phyloP scores from a whole-genome alignment of 306 rosid species.

The Morella rubra region DNA sequence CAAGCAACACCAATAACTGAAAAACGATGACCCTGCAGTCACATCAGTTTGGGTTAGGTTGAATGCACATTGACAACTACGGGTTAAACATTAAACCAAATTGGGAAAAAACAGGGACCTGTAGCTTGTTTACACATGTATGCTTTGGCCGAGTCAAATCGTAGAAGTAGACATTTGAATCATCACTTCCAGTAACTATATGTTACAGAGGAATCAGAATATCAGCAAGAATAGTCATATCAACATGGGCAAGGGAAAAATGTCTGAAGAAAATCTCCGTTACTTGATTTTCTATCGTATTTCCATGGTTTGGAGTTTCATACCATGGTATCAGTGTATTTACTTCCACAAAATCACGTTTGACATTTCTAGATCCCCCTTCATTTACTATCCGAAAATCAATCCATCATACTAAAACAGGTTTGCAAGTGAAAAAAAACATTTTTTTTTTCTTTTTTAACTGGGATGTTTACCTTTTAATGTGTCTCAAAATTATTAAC shows the following conservation, averaged over 20 bases:
- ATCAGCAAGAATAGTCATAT: constrained; percentile 29
- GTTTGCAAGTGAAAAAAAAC: not conserved
- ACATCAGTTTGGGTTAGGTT: constrained; percentile 28
- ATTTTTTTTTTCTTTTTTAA: not conserved
- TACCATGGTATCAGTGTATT: not conserved
- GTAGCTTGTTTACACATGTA: constrained; percentile 96
- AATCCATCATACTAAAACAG: not conserved
- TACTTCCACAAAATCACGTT: not conserved
- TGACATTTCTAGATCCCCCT: not conserved
- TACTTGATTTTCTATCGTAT: not conserved
- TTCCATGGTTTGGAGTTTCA: not conserved
- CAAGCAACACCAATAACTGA: constrained; percentile 88
- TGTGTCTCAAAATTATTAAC: not conserved
- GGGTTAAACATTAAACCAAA: constrained; percentile 1
- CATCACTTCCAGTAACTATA: constrained; percentile 95
- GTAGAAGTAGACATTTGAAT: constrained; percentile 95
- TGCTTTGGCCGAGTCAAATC: constrained; percentile 88
- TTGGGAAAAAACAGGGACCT: constrained; percentile 49
- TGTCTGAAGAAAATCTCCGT: not conserved
- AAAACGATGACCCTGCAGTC: constrained; percentile 89
- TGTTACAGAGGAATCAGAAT: constrained; percentile 25
- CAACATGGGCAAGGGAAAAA: not conserved
- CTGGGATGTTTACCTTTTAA: not conserved
- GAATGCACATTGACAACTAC: constrained; percentile 1
- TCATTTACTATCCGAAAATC: not conserved